Evolutionary conservation across 305 asterid genomes (phyloP).

Genomic region (Nicotiana rustica): DNA sequence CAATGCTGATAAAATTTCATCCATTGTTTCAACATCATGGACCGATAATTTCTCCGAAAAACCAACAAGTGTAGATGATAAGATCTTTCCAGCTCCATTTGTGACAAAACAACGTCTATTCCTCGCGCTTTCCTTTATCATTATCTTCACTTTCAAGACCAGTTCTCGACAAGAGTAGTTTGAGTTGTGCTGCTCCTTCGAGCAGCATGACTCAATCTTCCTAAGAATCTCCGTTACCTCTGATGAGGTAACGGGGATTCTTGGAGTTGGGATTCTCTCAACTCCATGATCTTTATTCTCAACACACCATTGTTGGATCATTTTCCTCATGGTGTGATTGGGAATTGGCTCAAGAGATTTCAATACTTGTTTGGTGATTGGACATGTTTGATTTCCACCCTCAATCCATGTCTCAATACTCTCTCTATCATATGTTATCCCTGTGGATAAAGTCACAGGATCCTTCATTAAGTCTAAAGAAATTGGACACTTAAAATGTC

Average conservation of each 20-base stretch:
- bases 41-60: conserved; percentile 39
- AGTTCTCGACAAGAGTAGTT: conserved; percentile 38
- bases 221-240: conserved; percentile 46
- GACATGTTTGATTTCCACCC: conserved; percentile 56
- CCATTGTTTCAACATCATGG: conserved; percentile 34
- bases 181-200: conserved; percentile 42
- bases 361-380: conserved; percentile 51
- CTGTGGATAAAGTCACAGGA: conserved; percentile 70
- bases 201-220: conserved; percentile 33
- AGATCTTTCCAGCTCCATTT: conserved; percentile 41
- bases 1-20: conserved; percentile 52
- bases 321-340: conserved; percentile 54
- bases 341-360: conserved; percentile 55
- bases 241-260: conserved; percentile 45
- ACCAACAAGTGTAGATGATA: conserved; percentile 46
- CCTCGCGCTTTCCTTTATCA: conserved; percentile 52
- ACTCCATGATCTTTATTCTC: conserved; percentile 53
- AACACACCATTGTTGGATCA: conserved; percentile 76
- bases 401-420: conserved; percentile 69
- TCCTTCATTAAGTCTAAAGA: conserved; percentile 70
- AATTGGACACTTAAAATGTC: conserved; percentile 63
- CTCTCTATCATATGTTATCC: conserved; percentile 65
- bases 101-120: conserved; percentile 51
- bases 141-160: conserved; percentile 44
- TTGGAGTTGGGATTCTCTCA: conserved; percentile 68